Conservation (phyloP, 2,329 filamentous ascomycete genomes). For the Ustulina deusta region DNA sequence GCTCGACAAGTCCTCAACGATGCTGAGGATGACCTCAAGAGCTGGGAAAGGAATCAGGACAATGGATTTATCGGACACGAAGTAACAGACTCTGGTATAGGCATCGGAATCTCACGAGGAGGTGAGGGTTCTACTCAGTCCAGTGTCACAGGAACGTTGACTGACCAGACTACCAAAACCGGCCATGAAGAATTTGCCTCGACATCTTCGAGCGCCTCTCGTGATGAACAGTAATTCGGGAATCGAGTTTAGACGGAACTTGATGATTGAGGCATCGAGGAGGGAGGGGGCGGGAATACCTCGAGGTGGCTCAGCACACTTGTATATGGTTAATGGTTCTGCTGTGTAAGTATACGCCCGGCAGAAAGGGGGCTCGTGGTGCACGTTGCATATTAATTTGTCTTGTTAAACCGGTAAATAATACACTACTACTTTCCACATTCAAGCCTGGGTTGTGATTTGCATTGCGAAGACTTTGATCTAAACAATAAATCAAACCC, state of each 20-base stretch:
- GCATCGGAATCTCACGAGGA: slow-evolving; percentile 27
- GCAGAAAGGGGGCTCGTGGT: background rate
- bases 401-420: background rate
- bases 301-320: background rate
- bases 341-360: slow-evolving; percentile 3
- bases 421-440: background rate
- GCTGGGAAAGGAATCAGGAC: slow-evolving; percentile 66
- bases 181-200: slow-evolving; percentile 34
- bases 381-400: background rate
- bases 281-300: background rate
- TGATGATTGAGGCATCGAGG: background rate
- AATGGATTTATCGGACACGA: slow-evolving; percentile 21
- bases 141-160: slow-evolving; percentile 27
- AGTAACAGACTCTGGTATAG: slow-evolving; percentile 4
- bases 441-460: background rate
- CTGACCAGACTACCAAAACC: slow-evolving; percentile 28
- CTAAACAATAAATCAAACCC: background rate
- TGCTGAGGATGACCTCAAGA: slow-evolving; percentile 86
- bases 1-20: slow-evolving; percentile 91
- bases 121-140: slow-evolving; percentile 37
- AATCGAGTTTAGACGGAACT: background rate
- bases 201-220: slow-evolving; percentile 30
- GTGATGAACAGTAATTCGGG: slow-evolving; percentile 1
- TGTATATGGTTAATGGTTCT: slow-evolving; percentile 28
- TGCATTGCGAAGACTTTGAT: background rate